These are phyloP conservation scores for Huntiella moniliformis DNA, from an alignment of 2,329 filamentous ascomycete genomes.

Conservation along the genomic window DNA sequence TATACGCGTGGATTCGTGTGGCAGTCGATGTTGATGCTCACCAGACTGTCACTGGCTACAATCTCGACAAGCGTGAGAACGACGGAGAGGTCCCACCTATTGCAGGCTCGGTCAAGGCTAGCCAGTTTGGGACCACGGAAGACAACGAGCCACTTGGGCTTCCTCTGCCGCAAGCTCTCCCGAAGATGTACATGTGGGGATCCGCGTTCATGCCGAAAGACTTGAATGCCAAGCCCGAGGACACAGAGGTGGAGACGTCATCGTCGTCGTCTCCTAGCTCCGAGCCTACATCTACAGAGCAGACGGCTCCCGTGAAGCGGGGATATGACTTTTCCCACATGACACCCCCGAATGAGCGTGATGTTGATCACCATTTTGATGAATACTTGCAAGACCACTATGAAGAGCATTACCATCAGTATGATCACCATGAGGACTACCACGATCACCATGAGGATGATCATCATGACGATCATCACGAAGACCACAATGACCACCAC, in stretches of 20 bases:
- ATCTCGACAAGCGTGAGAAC: neutral
- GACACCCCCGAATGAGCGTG: no score
- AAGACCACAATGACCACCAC: no score
- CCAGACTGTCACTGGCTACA: constrained; percentile 12
- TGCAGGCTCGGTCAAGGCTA: neutral
- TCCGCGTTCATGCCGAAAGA: constrained; percentile 10
- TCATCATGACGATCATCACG: no score
- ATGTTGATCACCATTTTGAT: no score
- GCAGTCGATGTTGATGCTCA: constrained; percentile 24
- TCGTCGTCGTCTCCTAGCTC: no score
- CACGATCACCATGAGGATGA: no score
- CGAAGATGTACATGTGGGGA: constrained; percentile 12
- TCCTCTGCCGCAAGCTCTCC: constrained; percentile 8
- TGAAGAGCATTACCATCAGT: no score
- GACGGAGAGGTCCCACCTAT: neutral
- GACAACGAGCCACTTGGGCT: constrained; percentile 3
- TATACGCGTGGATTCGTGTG: constrained; percentile 36
- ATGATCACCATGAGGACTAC: no score
- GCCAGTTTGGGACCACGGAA: neutral
- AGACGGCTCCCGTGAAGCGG: no score
- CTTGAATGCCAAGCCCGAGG: constrained; percentile 2
- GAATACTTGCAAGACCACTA: no score
- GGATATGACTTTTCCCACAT: no score
- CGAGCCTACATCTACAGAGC: no score
- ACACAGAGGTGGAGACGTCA: neutral